These are phyloP conservation scores for Lablab purpureus DNA, from an alignment of 306 rosid genomes.

Conservation along the genomic window DNA sequence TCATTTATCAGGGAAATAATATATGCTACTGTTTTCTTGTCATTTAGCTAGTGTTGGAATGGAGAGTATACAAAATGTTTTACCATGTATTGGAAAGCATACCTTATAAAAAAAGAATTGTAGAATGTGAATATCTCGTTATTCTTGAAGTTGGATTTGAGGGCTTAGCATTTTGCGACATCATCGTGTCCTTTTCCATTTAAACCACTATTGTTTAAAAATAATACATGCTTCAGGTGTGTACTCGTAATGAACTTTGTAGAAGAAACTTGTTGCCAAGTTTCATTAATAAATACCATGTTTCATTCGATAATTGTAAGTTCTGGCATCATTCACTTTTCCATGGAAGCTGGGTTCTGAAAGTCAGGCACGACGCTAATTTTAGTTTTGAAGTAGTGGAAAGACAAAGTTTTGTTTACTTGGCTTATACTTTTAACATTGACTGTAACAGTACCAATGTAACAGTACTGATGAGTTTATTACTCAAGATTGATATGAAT, in stretches of 20 bases:
- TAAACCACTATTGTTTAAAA: constrained; percentile 18
- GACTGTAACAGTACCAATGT: background rate
- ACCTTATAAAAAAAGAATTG: background rate
- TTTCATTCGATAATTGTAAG: constrained; percentile 14
- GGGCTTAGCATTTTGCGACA: background rate
- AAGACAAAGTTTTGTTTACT: background rate
- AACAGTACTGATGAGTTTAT: too few species aligned
- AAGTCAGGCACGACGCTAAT: background rate
- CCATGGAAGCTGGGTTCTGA: constrained; percentile 17
- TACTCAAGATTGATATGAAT: too few species aligned
- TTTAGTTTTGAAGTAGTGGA: background rate
- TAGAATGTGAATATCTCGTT: constrained; percentile 17
- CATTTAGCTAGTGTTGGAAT: background rate
- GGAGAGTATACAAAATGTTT: background rate
- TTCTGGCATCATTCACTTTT: background rate
- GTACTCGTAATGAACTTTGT: background rate
- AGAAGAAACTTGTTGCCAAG: background rate
- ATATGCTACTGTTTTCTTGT: background rate
- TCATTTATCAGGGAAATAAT: too few species aligned
- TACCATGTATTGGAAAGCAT: constrained; percentile 4
- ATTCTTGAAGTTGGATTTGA: background rate
- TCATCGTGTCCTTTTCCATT: background rate
- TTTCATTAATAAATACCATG: constrained; percentile 5
- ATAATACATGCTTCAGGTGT: background rate
- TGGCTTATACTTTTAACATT: background rate